Base-by-base conservation (phyloP, 306 rosid species). In the Quillaja saponaria region DNA sequence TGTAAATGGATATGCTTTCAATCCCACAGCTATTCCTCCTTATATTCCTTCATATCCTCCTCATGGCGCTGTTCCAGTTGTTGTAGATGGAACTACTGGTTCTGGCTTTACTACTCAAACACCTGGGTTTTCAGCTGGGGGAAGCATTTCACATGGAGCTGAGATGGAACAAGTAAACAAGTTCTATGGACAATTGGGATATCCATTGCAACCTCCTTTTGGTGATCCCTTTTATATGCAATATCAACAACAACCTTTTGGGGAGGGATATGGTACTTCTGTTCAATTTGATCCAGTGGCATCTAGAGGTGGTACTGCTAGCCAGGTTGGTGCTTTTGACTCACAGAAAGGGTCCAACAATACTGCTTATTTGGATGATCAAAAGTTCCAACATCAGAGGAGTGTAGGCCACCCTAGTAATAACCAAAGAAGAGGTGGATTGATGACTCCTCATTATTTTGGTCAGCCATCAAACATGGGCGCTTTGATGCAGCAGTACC, bases 221-320 rank as follows among this genome's bases (percentile, higher is more conserved):
- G 71, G 65, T 37, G 85, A 80, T 65, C 85, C 81, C 31, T 2
- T 76, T n/a, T 76, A 72, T 72, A 72, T 72, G 79, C 85, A 80
- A 45, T 80, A 76, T 62, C 77, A 68, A 59, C 85, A 72, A 38
- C 85, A 72, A 47, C 71, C 73, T 60, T 76, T 63, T 59, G 58
- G 64, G n/a, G 85, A 80, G 35, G 79, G 76, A 18, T 76, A 64
- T 76, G 76, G 80, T 54, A 35, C 69, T 48, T 60, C 83, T 59
- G 71, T 74, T 49, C 76, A 64, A 19, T 44, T 55, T 48, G 79
- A 78, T 35, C 73, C 61, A 42, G 3, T 74, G 71, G 68, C 79
- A 25, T 61, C 76, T 55, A 72, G 85, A 66, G 71, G 71, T 17
- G 63, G 49, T 64, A 61, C 54, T 64, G 64, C 53, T 66, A 34